Evolutionary conservation across 495 filamentous ascomycete species (phyloP), one percentile per base, ranked within the genome.

Genomic region (Penicillium flavigenum): DNA sequence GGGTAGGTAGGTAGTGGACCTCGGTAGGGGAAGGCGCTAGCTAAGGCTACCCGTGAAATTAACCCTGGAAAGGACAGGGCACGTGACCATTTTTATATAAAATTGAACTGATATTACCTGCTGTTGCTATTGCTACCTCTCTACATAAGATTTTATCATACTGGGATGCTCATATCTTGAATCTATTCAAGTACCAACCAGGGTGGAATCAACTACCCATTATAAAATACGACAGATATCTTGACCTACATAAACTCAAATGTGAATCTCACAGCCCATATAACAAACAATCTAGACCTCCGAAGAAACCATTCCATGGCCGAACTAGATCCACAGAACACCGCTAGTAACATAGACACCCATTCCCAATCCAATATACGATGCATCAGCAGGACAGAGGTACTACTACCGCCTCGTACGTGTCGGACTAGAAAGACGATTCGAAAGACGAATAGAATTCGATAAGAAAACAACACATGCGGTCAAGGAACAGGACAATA

Each of bases 401-500:
- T 26, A 41, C 49, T 38, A 38, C 24, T 53, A 53, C 24, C 34
- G 26, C 27, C 39, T 36, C 47, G 32, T 50, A 42, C n/a, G 38
- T 20, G n/a, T 8, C 29, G 22, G 20, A 16, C 42, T 31, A 27
- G 43, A 36, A 19, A 36, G 8, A 47, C 1, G 53, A 47, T 38
- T 22, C 47, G 53, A 57, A 48, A 46, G 38, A 47, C 45, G 56
- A 47, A 60, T 47, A 59, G 22, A 32, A 36, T 49, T 49, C 38
- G 51, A 47, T 46, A 55, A 36, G 53, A 58, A 61, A 69, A 60
- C 57, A 63, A 48, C 58, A 69, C 49, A 69, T 72, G 72, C 63
- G 65, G 65, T 67, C 17, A 66, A 65, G 66, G 54, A 63, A 63
- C 60, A 59, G 49, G 65, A 56, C 61, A 51, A 60, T 62, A 63